Evolutionary conservation across 2,329 filamentous ascomycete species (phyloP).

Genomic region (Tetracladium maxilliforme): DNA sequence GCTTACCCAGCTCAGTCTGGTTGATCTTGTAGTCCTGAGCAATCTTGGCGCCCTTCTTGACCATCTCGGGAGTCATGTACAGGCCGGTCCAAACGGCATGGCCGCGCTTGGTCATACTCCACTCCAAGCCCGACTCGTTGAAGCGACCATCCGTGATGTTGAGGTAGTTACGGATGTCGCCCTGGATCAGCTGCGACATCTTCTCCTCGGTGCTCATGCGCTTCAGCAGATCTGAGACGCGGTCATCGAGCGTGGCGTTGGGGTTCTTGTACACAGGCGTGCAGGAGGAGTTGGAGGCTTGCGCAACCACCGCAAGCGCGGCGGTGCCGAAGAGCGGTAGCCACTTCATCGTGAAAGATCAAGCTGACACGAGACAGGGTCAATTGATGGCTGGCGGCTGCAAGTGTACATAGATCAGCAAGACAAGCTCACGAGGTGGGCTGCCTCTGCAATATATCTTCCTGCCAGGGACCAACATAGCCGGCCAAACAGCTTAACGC

Average conservation of each 20-base stretch:
- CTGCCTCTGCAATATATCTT: no score
- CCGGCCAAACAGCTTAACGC: no score
- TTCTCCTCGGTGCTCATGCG: conserved; percentile 68
- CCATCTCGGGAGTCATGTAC: conserved; percentile 48
- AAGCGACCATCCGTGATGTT: conserved; percentile 51
- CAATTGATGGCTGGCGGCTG: no score
- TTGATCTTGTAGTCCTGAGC: conserved; percentile 56
- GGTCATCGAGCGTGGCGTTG: conserved; percentile 42
- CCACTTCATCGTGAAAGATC: no score
- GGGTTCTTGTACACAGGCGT: conserved; percentile 46
- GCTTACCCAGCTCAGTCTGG: conserved; percentile 49
- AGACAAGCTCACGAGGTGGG: no score
- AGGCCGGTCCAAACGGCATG: no score
- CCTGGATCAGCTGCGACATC: conserved; percentile 51
- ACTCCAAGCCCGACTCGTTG: conserved; percentile 51
- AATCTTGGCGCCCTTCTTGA: conserved; percentile 41
- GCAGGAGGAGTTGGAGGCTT: no score
- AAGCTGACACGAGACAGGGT: no score
- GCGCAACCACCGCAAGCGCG: no score
- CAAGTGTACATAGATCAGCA: no score
- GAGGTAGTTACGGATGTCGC: conserved; percentile 62
- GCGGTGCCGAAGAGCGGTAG: no score
- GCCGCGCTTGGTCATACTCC: conserved; percentile 35
- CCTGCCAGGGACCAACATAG: no score
- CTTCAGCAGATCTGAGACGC: conserved; percentile 51